phyloP scores from a whole-genome alignment of 352 stramenopile genomes.

The Plasmopara viticola region DNA sequence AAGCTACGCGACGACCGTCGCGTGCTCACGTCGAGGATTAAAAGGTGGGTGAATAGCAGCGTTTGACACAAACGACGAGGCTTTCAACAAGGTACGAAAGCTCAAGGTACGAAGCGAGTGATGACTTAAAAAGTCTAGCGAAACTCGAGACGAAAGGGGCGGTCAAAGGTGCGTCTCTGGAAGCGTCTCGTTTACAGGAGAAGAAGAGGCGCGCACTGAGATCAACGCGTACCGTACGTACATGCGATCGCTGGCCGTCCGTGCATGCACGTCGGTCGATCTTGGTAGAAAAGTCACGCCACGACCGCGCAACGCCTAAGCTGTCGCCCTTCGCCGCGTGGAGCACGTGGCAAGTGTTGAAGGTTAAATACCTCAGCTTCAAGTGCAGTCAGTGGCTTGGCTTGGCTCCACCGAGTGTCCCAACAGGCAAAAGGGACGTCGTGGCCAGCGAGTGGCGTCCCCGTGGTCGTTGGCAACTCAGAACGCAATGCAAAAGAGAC shows the following conservation, averaged over 20 bases:
- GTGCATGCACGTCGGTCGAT: constrained; percentile 18
- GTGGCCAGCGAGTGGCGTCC: background rate
- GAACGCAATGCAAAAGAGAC: constrained; percentile 8
- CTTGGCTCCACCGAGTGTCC: too few species aligned
- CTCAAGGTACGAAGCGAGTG: too few species aligned
- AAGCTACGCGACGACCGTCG: constrained; percentile 10
- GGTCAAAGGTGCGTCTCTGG: constrained; percentile 11
- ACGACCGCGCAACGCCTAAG: constrained; percentile 24
- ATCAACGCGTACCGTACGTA: background rate
- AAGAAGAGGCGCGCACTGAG: too few species aligned
- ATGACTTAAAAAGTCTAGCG: too few species aligned
- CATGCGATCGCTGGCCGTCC: constrained; percentile 1
- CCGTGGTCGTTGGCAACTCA: constrained; percentile 10
- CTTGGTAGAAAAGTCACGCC: constrained; percentile 20
- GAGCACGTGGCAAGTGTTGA: constrained; percentile 10
- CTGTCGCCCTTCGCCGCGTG: constrained; percentile 19
- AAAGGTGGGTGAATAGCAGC: too few species aligned
- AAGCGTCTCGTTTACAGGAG: constrained; percentile 20
- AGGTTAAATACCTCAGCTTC: constrained; percentile 1
- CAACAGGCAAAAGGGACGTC: too few species aligned
- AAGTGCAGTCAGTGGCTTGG: background rate
- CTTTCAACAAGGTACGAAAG: too few species aligned
- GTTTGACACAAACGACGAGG: too few species aligned
- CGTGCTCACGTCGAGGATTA: too few species aligned
- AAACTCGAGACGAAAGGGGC: constrained; percentile 20